These are phyloP conservation scores for Plenodomus biglobosus DNA, from an alignment of 2,329 filamentous ascomycete genomes.

Conservation along the genomic window DNA sequence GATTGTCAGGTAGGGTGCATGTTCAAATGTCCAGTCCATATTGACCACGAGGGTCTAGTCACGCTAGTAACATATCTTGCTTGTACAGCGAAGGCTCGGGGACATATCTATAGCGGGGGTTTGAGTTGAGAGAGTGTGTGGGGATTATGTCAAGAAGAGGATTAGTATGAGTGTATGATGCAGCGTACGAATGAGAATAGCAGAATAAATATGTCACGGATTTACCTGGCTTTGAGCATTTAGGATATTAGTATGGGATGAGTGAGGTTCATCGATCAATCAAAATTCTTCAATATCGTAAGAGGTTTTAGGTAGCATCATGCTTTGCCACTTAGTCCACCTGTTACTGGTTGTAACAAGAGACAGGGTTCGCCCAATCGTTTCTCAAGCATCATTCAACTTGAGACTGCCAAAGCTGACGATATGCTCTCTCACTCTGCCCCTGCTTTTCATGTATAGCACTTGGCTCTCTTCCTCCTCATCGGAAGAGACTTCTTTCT, in stretches of 20 bases:
- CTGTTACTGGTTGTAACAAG: no score
- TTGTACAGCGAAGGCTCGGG: conserved; percentile 40
- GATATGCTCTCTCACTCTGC: background rate
- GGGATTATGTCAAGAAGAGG: conserved; percentile 17
- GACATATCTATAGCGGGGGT: conserved; percentile 45
- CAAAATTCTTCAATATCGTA: no score
- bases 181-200: conserved; percentile 2
- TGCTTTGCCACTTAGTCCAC: no score
- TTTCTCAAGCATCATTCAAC: background rate
- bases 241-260: no score
- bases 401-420: background rate
- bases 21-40: no score
- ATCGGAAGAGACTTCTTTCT: background rate
- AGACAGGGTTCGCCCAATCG: no score
- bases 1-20: no score
- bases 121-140: conserved; percentile 14
- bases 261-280: no score
- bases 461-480: background rate
- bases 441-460: background rate
- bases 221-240: background rate
- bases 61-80: conserved; percentile 50
- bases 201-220: background rate
- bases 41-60: conserved; percentile 38
- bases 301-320: no score
- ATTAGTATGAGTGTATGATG: conserved; percentile 30